Conservation (phyloP, 257 asterid genomes). For the Voacanga thouarsii region DNA sequence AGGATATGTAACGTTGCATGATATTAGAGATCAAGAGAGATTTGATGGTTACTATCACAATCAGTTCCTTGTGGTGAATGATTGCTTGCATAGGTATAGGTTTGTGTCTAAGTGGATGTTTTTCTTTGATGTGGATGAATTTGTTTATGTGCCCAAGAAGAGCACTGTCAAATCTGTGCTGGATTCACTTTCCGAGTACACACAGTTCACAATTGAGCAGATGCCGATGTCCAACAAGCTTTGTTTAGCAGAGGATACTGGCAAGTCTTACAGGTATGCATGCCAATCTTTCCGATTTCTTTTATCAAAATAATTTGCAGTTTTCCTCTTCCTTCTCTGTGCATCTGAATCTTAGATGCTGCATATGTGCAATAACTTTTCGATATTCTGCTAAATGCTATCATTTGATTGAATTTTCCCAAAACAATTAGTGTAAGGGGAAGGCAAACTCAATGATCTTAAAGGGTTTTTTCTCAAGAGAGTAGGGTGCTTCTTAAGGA, state of each 20-base stretch:
- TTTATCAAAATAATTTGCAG: not conserved
- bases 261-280: conserved; percentile 51
- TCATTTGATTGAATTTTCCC: conserved; percentile 12
- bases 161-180: conserved; percentile 49
- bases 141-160: conserved; percentile 59
- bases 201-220: conserved; percentile 82
- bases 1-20: conserved; percentile 71
- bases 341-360: not conserved
- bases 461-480: not conserved
- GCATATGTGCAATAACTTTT: not conserved
- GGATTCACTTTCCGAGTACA: conserved; percentile 45
- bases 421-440: not conserved
- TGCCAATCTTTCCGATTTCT: not conserved
- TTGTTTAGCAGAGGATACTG: conserved; percentile 58
- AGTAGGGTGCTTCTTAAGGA: not conserved
- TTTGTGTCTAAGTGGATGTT: conserved; percentile 67
- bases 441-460: not conserved
- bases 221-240: conserved; percentile 74
- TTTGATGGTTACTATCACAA: conserved; percentile 86
- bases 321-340: not conserved
- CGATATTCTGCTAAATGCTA: not conserved
- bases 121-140: conserved; percentile 86
- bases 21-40: conserved; percentile 67
- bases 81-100: conserved; percentile 68
- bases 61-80: conserved; percentile 73